phyloP scores from a whole-genome alignment of 306 rosid genomes.

The Nissolia schottii region DNA sequence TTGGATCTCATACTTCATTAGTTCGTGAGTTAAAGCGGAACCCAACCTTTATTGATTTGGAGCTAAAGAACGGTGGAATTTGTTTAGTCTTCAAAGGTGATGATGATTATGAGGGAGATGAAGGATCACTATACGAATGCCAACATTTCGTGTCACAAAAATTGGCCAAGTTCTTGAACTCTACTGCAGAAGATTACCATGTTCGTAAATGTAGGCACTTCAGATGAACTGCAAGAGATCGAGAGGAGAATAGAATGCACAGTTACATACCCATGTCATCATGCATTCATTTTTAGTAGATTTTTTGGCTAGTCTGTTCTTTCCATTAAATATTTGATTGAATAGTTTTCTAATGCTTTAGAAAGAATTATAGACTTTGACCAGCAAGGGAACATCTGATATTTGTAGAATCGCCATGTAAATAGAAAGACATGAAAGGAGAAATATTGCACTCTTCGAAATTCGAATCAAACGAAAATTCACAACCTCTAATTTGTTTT shows the following conservation, averaged over 20 bases:
- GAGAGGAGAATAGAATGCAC: neutral
- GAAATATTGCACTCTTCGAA: neutral
- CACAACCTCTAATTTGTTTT: conserved; percentile 1
- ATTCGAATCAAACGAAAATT: neutral
- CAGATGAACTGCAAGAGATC: neutral
- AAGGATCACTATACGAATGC: conserved; percentile 15
- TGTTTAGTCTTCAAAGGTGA: conserved; percentile 19
- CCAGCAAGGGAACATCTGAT: too few species aligned
- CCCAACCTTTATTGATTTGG: neutral
- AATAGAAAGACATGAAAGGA: neutral
- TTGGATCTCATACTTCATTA: neutral
- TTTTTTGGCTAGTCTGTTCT: neutral
- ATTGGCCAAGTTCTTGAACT: conserved; percentile 25
- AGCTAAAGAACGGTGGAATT: conserved; percentile 19
- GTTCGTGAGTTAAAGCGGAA: conserved; percentile 21
- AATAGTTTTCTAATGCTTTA: too few species aligned
- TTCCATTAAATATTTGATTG: too few species aligned
- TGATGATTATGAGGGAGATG: conserved; percentile 31
- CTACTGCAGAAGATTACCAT: neutral
- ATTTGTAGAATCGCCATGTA: too few species aligned
- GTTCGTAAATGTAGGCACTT: neutral
- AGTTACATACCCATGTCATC: neutral
- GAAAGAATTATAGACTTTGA: too few species aligned
- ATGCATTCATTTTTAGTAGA: neutral
- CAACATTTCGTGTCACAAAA: conserved; percentile 21